Evolutionary conservation across 805 yeast genomes (phyloP).

Genomic region (Cyberlindnera bimundalis): DNA sequence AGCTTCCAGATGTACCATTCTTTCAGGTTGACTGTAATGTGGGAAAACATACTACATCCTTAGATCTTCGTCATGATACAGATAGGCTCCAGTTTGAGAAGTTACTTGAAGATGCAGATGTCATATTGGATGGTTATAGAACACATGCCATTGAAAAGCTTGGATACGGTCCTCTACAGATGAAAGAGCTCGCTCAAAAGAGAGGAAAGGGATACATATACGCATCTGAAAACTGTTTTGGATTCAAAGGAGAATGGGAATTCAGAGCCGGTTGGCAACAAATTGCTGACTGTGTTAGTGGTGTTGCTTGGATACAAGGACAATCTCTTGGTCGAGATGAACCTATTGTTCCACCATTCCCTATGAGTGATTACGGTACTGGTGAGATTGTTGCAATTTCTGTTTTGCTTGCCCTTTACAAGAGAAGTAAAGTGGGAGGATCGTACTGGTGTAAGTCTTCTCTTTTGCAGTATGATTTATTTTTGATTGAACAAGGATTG

Average conservation of each 20-base stretch:
- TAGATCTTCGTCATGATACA: neutral
- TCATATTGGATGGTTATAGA: constrained; percentile 9
- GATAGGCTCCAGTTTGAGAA: constrained; percentile 4
- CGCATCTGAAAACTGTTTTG: constrained; percentile 10
- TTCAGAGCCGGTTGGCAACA: constrained; percentile 9
- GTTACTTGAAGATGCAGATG: constrained; percentile 5
- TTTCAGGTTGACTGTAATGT: constrained; percentile 8
- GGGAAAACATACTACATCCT: constrained; percentile 5
- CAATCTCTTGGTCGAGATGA: constrained; percentile 3
- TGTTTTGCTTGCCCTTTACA: constrained; percentile 3
- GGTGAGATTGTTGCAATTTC: constrained; percentile 8
- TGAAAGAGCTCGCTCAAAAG: constrained; percentile 1
- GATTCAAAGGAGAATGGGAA: constrained; percentile 5
- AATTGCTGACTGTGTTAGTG: constrained; percentile 10
- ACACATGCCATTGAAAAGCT: constrained; percentile 6
- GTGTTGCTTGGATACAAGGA: constrained; percentile 12
- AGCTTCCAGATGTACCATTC: constrained; percentile 10
- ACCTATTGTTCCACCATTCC: constrained; percentile 11
- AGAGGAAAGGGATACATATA: constrained; percentile 8
- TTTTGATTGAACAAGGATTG: constrained; percentile 4
- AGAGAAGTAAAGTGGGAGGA: constrained; percentile 6
- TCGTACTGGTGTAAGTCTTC: constrained; percentile 11
- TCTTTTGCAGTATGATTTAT: constrained; percentile 7
- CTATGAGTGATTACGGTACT: constrained; percentile 10
- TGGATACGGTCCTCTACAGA: constrained; percentile 6